A percentile compares a stretch with the other conserved stretches of the same genome.
Conservation (phyloP, 2,329 filamentous ascomycete species). For the Didymosphaeria variabile region DNA sequence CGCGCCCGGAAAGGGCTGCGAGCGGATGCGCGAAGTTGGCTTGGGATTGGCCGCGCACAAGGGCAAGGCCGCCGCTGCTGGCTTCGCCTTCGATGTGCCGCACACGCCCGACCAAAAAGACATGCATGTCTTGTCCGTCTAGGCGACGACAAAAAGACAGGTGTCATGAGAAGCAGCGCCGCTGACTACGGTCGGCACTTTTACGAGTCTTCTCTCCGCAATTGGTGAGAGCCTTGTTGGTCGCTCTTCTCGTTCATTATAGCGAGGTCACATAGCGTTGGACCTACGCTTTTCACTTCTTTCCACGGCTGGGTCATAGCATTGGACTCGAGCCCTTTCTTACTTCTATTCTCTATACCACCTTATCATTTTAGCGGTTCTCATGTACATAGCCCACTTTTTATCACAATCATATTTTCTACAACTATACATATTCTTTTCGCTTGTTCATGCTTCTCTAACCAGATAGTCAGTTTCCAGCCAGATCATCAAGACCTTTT, state of each 20-base stretch:
- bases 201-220: slow-evolving; percentile 32
- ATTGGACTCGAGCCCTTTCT: background rate
- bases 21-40: slow-evolving; percentile 92
- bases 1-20: slow-evolving; percentile 84
- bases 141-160: slow-evolving; percentile 38
- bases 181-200: slow-evolving; percentile 45
- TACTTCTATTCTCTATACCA: slow-evolving; percentile 11
- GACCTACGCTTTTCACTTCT: slow-evolving; percentile 11
- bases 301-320: background rate
- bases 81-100: slow-evolving; percentile 39
- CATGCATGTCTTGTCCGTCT: slow-evolving; percentile 57
- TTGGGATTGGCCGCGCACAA: slow-evolving; percentile 87
- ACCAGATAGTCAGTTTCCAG: background rate
- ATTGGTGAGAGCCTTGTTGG: slow-evolving; percentile 41
- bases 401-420: slow-evolving; percentile 16
- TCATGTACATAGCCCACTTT: slow-evolving; percentile 22
- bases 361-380: slow-evolving; percentile 8
- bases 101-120: slow-evolving; percentile 41
- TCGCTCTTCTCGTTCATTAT: slow-evolving; percentile 45
- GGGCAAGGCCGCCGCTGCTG: slow-evolving; percentile 37
- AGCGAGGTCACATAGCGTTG: slow-evolving; percentile 6
- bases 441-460: slow-evolving; percentile 2
- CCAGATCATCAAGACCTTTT: background rate
- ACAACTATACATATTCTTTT: background rate
- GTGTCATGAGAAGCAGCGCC: slow-evolving; percentile 42